Base-by-base conservation (phyloP, 352 stramenopile species). In the Elongisporangium undulatum region DNA sequence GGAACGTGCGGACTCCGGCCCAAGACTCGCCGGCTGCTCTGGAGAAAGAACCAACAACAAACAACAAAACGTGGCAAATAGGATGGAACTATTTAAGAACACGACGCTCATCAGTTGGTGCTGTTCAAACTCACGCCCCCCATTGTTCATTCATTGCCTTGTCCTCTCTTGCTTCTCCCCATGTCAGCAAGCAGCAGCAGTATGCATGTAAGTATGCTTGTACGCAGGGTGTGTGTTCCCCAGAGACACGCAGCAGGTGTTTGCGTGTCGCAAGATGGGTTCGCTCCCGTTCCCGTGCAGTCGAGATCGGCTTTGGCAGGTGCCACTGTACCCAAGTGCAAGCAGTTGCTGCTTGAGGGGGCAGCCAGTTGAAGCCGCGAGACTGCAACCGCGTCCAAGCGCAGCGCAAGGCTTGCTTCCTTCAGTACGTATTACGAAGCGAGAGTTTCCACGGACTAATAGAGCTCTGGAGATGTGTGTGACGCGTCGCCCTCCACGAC, bases 51-150 rank as follows among this genome's bases (percentile, higher is more conserved):
- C 19, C 49, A 53, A 53, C 22, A 53, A 26, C 48, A 23, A 52
- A 4, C 60, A 69, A 61, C 59, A 65, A 62, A 69, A 59, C 61
- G 63, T 75, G 68, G 57, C 65, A 75, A 72, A 74, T 75, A 75
- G 68, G 68, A 75, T 70, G 56, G 68, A 72, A 75, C 68, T 75
- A 75, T 75, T 75, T 75, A 75, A 41, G 29, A 41, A 41, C 29
- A 41, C 29, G 29, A 41, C 29, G 29, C 29, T 41, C 29, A 41
- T 41, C 29, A 41, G 29, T 41, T 41, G 29, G 29, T 41, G 29
- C 29, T 41, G 29, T 41, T 41, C 29, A 41, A 41, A 41, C 29
- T 41, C 29, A 34, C 24, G 3, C 24, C n/a, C n/a, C n/a, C n/a
- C n/a, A n/a, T n/a, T n/a, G n/a, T n/a, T n/a, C n/a, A n/a, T n/a